Evolutionary conservation across 1,284 basidiomycete genomes (phyloP).

Genomic region (Stygiomarasmius scandens): DNA sequence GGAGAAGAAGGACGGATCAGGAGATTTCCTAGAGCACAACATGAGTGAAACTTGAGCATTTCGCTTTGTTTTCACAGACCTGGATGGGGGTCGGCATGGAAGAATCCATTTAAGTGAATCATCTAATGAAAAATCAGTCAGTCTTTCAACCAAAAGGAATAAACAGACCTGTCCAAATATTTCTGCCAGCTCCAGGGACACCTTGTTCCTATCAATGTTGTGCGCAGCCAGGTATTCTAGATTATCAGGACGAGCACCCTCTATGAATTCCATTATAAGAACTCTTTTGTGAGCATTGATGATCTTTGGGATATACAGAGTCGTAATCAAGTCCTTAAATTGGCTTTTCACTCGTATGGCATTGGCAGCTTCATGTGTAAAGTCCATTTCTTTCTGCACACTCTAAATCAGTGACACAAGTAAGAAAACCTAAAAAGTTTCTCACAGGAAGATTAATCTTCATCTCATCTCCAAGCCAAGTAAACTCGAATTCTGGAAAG

Average conservation of each 20-base stretch:
- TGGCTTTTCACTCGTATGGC: slow-evolving; percentile 73
- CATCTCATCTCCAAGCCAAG: slow-evolving; percentile 95
- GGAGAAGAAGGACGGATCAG: slow-evolving; percentile 79
- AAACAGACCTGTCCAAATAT: slow-evolving; percentile 49
- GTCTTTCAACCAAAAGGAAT: slow-evolving; percentile 33
- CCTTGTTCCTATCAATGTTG: slow-evolving; percentile 92
- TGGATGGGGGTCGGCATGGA: slow-evolving; percentile 64
- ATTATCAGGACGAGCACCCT: slow-evolving; percentile 91
- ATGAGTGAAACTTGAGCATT: slow-evolving; percentile 7
- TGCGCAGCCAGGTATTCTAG: slow-evolving; percentile 82
- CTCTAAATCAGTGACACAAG: no score
- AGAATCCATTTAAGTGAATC: slow-evolving; percentile 15
- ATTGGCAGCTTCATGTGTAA: slow-evolving; percentile 88
- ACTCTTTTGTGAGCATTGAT: slow-evolving; percentile 84
- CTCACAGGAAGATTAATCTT: slow-evolving; percentile 76
- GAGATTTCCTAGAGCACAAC: slow-evolving; percentile 70
- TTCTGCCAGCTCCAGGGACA: slow-evolving; percentile 85
- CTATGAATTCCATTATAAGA: slow-evolving; percentile 92
- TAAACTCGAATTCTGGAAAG: slow-evolving; percentile 91
- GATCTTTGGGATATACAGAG: slow-evolving; percentile 91
- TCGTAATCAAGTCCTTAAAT: slow-evolving; percentile 76
- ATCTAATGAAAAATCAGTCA: slow-evolving; percentile 73
- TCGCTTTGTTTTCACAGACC: slow-evolving; percentile 40
- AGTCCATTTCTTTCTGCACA: slow-evolving; percentile 85
- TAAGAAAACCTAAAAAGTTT: no score